These are phyloP conservation scores for Alnus rubra DNA, from an alignment of 306 rosid species.

Conservation along the genomic window DNA sequence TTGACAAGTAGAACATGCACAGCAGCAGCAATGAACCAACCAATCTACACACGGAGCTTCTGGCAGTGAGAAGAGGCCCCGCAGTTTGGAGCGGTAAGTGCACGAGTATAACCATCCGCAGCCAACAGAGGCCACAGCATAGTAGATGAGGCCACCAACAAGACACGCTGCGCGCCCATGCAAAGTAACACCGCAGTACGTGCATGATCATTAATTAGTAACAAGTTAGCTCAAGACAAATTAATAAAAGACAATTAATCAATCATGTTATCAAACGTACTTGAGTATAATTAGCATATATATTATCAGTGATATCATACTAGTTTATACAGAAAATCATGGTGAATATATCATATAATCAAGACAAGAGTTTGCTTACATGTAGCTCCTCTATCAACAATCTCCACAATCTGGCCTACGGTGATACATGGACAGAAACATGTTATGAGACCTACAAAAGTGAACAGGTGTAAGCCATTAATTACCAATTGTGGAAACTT, in stretches of 20 bases:
- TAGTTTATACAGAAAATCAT: no score
- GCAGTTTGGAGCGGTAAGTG: slow-evolving; percentile 30
- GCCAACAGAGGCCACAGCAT: background rate
- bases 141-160: slow-evolving; percentile 17
- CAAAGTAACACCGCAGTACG: background rate
- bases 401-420: slow-evolving; percentile 33
- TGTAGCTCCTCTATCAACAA: slow-evolving; percentile 32
- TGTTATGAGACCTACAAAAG: slow-evolving; percentile 15
- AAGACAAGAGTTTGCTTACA: background rate
- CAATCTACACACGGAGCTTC: slow-evolving; percentile 27
- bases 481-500: background rate
- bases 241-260: no score
- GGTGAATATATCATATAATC: no score
- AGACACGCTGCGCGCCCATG: slow-evolving; percentile 14
- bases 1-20: slow-evolving; percentile 26
- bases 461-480: background rate
- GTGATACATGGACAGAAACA: slow-evolving; percentile 32
- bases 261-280: no score
- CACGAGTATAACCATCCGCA: slow-evolving; percentile 15
- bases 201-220: no score
- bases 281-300: no score
- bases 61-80: slow-evolving; percentile 31
- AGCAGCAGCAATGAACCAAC: slow-evolving; percentile 22
- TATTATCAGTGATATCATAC: no score
- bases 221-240: background rate